Conservation (phyloP, 495 filamentous ascomycete genomes). For the Xylaria cubensis region DNA sequence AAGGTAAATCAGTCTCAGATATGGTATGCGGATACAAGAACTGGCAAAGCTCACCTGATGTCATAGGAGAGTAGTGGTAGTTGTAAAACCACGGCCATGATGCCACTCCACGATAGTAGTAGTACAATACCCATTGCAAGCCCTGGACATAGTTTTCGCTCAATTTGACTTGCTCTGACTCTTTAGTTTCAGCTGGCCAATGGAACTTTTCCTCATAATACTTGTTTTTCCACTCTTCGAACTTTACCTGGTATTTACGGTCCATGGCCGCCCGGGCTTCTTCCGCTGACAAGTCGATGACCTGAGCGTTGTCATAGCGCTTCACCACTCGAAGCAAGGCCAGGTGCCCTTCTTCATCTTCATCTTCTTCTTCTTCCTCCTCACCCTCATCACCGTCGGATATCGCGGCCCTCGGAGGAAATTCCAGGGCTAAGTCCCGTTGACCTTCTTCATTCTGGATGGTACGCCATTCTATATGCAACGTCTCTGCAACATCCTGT, state of each 20-base stretch:
- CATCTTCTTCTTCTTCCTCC: constrained; percentile 76
- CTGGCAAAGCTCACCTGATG: constrained; percentile 64
- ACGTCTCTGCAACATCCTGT: constrained; percentile 81
- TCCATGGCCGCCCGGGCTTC: constrained; percentile 79
- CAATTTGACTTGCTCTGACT: constrained; percentile 80
- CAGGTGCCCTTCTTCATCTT: constrained; percentile 85
- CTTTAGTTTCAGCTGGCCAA: constrained; percentile 79
- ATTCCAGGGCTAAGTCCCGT: constrained; percentile 76
- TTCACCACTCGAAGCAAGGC: constrained; percentile 84
- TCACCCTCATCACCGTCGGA: constrained; percentile 71
- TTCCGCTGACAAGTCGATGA: constrained; percentile 78
- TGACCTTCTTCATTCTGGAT: constrained; percentile 78
- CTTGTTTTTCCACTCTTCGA: constrained; percentile 88
- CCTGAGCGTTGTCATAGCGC: constrained; percentile 86
- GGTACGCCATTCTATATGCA: constrained; percentile 83
- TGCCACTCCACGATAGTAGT: constrained; percentile 96
- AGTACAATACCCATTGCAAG: constrained; percentile 96
- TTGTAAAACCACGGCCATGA: constrained; percentile 99
- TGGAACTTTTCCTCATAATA: constrained; percentile 92
- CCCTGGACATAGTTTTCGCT: constrained; percentile 98
- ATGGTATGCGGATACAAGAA: not conserved
- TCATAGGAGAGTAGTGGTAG: constrained; percentile 98
- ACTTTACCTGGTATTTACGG: constrained; percentile 84
- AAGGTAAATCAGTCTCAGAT: constrained; percentile 24
- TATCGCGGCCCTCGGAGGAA: constrained; percentile 62